A percentile compares a stretch with the other conserved stretches of the same genome.
Conservation (phyloP, 495 filamentous ascomycete species). For the Penicillium canariense region DNA sequence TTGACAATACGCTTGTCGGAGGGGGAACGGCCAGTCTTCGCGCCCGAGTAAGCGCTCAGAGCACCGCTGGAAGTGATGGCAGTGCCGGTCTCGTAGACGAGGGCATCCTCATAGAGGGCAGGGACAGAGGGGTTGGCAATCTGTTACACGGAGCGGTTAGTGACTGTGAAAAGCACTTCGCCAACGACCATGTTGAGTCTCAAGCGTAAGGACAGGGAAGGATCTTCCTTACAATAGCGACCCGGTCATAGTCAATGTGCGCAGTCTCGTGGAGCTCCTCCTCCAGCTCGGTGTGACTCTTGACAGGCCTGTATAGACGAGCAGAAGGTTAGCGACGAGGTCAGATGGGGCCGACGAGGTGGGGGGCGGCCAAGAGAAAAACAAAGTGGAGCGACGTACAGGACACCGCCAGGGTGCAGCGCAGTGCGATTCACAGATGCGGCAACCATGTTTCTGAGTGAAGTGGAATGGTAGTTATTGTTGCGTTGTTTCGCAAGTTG, state of each 20-base stretch:
- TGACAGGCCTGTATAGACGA: conserved; percentile 58
- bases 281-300: conserved; percentile 92
- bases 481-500: conserved; percentile 59
- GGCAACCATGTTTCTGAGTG: conserved; percentile 64
- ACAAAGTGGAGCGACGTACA: conserved; percentile 56
- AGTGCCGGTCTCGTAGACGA: conserved; percentile 96
- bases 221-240: conserved; percentile 75
- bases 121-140: conserved; percentile 89
- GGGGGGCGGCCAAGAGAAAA: conserved; percentile 7
- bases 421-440: conserved; percentile 83
- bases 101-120: conserved; percentile 96
- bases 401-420: conserved; percentile 87
- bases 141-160: conserved; percentile 39
- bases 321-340: conserved; percentile 35
- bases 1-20: conserved; percentile 96
- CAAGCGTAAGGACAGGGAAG: conserved; percentile 1
- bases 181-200: conserved; percentile 8
- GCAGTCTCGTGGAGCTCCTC: conserved; percentile 97
- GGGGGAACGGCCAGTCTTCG: conserved; percentile 96
- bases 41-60: conserved; percentile 93
- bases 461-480: conserved; percentile 63
- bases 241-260: conserved; percentile 98
- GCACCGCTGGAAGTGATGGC: conserved; percentile 95
- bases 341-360: no score
- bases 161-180: conserved; percentile 15